Evolutionary conservation across 768 basidiomycete species (phyloP).

Genomic region (Mrakia hoshinonis): DNA sequence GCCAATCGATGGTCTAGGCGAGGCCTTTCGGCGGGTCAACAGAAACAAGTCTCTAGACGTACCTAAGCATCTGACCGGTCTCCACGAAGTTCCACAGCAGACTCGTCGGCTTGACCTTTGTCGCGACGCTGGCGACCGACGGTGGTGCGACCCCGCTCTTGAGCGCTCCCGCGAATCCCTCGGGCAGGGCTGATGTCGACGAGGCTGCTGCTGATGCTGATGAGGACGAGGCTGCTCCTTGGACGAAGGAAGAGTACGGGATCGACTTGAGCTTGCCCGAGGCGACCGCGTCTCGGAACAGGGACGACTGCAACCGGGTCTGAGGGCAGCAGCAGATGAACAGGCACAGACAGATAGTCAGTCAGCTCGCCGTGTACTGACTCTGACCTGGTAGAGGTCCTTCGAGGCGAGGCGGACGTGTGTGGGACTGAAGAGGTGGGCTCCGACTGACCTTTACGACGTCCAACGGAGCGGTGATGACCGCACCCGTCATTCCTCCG

Average conservation of each 20-base stretch:
- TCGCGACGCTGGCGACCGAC: neutral
- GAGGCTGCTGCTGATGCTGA: neutral
- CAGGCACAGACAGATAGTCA: neutral
- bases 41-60: slow-evolving; percentile 33
- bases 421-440: slow-evolving; percentile 1
- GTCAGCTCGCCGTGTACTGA: no score
- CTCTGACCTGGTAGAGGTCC: no score
- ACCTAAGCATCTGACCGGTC: slow-evolving; percentile 84
- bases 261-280: slow-evolving; percentile 12
- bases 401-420: no score
- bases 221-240: slow-evolving; percentile 11
- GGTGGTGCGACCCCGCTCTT: neutral
- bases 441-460: slow-evolving; percentile 60
- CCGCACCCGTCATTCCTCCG: slow-evolving; percentile 95
- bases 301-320: slow-evolving; percentile 85
- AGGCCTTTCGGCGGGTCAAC: neutral
- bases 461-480: slow-evolving; percentile 94
- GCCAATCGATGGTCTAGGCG: no score
- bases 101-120: slow-evolving; percentile 42
- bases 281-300: slow-evolving; percentile 49
- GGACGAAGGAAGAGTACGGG: slow-evolving; percentile 22
- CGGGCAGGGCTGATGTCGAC: slow-evolving; percentile 4
- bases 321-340: slow-evolving; percentile 16
- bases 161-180: neutral
- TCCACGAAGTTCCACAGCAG: slow-evolving; percentile 90